Percentiles rank a stretch among this genome's conserved stretches.
These are phyloP conservation scores for Teratosphaeria gauchensis DNA, from an alignment of 2,329 filamentous ascomycete genomes.

Conservation along the genomic window DNA sequence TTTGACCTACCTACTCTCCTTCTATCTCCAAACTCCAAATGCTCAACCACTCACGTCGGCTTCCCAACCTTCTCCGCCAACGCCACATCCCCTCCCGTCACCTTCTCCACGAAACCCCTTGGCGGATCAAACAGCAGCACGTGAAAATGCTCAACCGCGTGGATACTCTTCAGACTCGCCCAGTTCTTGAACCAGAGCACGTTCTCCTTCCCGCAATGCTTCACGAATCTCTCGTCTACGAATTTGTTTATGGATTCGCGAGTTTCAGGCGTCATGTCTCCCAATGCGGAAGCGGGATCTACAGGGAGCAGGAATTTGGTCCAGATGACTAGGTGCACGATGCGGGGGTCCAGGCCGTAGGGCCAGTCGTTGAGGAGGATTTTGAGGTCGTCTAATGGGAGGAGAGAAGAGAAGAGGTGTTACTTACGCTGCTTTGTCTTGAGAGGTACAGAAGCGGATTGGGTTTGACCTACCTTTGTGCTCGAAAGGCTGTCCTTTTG, in stretches of 20 bases:
- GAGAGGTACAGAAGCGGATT: too few species aligned
- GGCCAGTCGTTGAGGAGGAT: conserved; percentile 90
- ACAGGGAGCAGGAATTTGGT: conserved; percentile 76
- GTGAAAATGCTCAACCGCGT: conserved; percentile 87
- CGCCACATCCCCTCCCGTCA: conserved; percentile 67
- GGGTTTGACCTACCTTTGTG: background rate
- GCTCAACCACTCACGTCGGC: too few species aligned
- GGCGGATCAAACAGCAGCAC: conserved; percentile 80
- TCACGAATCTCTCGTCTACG: conserved; percentile 57
- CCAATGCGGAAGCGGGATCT: conserved; percentile 45
- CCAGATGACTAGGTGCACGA: conserved; percentile 85
- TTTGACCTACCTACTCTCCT: too few species aligned
- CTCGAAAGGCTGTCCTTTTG: conserved; percentile 23
- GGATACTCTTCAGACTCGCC: conserved; percentile 72
- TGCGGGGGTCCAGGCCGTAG: conserved; percentile 68
- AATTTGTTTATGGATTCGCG: conserved; percentile 59
- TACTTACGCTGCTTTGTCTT: background rate
- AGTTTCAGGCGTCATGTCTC: conserved; percentile 56
- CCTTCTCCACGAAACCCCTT: conserved; percentile 53
- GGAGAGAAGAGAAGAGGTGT: background rate
- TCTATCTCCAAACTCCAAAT: too few species aligned
- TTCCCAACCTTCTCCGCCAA: conserved; percentile 26
- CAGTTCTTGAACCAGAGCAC: conserved; percentile 93
- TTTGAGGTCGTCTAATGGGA: conserved; percentile 37
- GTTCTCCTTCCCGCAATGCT: conserved; percentile 33